Base-by-base conservation (phyloP, 768 basidiomycete species). In the Trametes gibbosa region DNA sequence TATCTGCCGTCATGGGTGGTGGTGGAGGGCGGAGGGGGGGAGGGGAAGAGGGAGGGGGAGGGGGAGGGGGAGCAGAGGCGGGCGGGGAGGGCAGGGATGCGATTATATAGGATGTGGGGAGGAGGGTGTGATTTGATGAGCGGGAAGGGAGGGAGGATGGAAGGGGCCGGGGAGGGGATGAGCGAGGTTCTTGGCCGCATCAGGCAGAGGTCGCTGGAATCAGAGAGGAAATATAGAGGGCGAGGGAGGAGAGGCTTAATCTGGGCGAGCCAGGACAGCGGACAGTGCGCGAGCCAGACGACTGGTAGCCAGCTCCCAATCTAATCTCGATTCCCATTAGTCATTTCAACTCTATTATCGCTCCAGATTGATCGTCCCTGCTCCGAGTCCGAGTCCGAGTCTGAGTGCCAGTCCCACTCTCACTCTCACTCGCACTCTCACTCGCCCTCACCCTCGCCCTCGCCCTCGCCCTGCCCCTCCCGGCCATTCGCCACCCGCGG, bases 1-100 rank as follows among this genome's bases (percentile, higher is more conserved):
- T 86, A 70, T 65, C 62, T 61, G 65, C 60, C n/a, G 63, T 55
- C 54, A 62, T 63, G 5, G 19, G 34, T 42, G 43, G 14, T 5
- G 41, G 35, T 58, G 57, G 40, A 48, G 48, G 42, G 9, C 6
- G 40, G 34, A 56, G 57, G 40, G 51, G 58, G 29, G 63, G 58
- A 17, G 65, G 57, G 48, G 43, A 58, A 58, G 40, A 34, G 52
- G 61, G 63, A 48, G 57, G 56, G 50, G 58, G 55, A n/a, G 51
- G 65, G 64, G 56, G 50, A 63, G 66, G 63, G 55, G 65, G 65
- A 56, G 52, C 62, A 53, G 56, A 62, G 59, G 61, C 53, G 56
- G 62, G 24, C 35, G 53, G 59, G 55, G 46, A 34, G 40, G 54
- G 53, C 48, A 32, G 40, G 50, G 29, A 41, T 59, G 21, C n/a